Conservation (phyloP, 163 green algal species). For the Scenedesmus sp. region DNA sequence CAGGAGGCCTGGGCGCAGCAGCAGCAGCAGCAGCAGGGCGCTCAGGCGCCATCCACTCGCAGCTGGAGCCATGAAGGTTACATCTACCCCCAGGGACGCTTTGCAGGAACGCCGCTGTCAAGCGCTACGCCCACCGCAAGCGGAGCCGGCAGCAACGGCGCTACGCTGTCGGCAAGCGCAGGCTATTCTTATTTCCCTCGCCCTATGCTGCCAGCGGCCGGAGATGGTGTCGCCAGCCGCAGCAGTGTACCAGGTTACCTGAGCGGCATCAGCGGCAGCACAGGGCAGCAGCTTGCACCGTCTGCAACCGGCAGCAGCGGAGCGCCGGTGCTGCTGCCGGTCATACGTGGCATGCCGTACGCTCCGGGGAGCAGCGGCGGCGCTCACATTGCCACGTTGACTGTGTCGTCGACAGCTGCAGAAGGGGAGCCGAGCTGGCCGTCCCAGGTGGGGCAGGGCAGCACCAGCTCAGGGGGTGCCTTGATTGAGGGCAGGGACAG, state of each 20-base stretch:
- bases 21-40: constrained; percentile 7
- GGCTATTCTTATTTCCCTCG: background rate
- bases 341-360: background rate
- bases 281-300: background rate
- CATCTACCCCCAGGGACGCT: background rate
- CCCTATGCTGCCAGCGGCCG: background rate
- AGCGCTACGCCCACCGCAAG: constrained; percentile 1
- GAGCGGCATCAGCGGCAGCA: background rate
- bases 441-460: background rate
- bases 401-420: background rate
- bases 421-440: background rate
- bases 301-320: background rate
- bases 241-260: background rate
- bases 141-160: constrained; percentile 7
- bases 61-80: constrained; percentile 6
- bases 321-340: background rate
- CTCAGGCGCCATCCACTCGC: background rate
- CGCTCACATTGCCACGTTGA: background rate
- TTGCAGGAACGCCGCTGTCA: background rate
- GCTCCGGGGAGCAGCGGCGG: background rate
- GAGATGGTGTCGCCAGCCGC: background rate
- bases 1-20: constrained; percentile 7
- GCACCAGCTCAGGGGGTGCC: background rate
- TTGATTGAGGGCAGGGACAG: background rate
- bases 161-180: background rate